Evolutionary conservation across 2,329 filamentous ascomycete genomes (phyloP).

Genomic region (Diaporthe sp.): DNA sequence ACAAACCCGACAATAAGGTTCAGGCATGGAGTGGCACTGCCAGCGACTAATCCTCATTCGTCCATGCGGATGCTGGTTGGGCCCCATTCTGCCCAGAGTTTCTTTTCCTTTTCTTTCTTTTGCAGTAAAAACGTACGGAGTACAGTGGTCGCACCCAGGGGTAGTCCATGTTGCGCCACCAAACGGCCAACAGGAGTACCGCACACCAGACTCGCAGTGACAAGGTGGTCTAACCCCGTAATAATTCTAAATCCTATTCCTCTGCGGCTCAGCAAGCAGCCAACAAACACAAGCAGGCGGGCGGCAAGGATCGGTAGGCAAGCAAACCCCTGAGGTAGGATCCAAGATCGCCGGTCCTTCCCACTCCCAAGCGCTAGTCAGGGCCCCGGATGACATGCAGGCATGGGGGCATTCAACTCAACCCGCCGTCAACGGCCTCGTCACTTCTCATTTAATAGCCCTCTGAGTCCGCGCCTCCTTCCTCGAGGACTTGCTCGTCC

Average conservation of each 20-base stretch:
- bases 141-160: not conserved
- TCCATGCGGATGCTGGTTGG: not conserved
- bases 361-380: constrained; percentile 26
- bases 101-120: not conserved
- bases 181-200: not conserved
- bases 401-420: not conserved
- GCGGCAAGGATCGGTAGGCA: constrained; percentile 15
- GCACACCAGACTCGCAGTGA: too few species aligned
- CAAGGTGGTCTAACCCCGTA: not conserved
- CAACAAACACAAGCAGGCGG: constrained; percentile 11
- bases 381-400: constrained; percentile 10
- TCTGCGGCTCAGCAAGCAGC: constrained; percentile 17
- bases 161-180: not conserved
- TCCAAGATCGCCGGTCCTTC: constrained; percentile 27
- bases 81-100: constrained; percentile 30
- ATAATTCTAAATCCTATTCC: constrained; percentile 3
- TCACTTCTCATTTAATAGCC: constrained; percentile 30
- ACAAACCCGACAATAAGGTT: constrained; percentile 30
- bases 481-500: not conserved
- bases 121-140: too few species aligned
- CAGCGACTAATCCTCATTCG: constrained; percentile 7
- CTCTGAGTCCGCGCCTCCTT: not conserved
- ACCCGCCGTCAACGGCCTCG: not conserved
- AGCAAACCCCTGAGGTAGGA: constrained; percentile 24
- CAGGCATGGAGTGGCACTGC: not conserved